Percentiles rank a stretch among this genome's conserved stretches.
These are phyloP conservation scores for Perkinsus olseni DNA, from an alignment of 169 alveolate genomes.

Conservation along the genomic window DNA sequence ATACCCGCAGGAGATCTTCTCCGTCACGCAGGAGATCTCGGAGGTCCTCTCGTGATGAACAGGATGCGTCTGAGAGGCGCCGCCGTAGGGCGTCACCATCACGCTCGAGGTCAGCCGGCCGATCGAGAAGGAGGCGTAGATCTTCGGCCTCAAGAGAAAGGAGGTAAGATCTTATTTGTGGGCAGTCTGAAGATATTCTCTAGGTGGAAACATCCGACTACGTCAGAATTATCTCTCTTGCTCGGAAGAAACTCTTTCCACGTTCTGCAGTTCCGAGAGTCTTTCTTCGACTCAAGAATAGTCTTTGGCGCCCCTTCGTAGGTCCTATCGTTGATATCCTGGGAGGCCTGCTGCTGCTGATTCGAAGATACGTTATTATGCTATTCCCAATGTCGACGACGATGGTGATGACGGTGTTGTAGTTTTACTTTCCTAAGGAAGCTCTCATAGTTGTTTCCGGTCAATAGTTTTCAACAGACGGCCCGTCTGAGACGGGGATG, in stretches of 20 bases:
- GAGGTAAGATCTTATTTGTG: background rate
- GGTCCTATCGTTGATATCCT: background rate
- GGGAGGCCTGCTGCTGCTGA: too few species aligned
- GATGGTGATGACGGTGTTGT: background rate
- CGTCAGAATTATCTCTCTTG: too few species aligned
- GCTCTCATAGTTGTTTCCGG: too few species aligned
- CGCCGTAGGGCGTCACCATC: background rate
- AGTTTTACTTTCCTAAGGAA: background rate
- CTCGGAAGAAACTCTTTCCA: too few species aligned
- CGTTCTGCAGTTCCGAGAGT: too few species aligned
- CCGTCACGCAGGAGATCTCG: background rate
- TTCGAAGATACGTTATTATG: background rate
- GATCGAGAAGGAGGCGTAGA: background rate
- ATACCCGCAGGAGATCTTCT: background rate
- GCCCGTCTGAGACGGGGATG: too few species aligned
- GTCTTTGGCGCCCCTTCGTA: background rate
- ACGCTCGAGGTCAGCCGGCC: background rate
- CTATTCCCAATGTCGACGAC: background rate
- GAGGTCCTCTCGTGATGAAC: background rate
- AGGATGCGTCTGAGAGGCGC: background rate
- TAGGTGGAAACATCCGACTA: too few species aligned
- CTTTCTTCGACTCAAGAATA: too few species aligned
- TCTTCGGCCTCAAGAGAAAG: background rate
- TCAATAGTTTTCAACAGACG: too few species aligned
- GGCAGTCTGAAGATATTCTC: too few species aligned